These are phyloP conservation scores for Gleditsia sinensis DNA, from an alignment of 306 rosid genomes.

Conservation along the genomic window DNA sequence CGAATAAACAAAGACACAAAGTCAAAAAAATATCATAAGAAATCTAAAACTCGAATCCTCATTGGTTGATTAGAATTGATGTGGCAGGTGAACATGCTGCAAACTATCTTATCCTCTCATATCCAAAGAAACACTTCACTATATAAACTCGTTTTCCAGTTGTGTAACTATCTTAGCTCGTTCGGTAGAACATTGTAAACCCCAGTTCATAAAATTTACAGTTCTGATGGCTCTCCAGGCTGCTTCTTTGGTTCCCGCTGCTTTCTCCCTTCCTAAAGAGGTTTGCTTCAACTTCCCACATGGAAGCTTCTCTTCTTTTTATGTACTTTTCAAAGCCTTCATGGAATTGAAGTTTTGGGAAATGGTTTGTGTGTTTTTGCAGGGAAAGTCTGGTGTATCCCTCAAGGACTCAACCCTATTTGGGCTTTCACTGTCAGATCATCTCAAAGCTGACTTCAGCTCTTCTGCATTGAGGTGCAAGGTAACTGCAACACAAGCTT, in stretches of 20 bases:
- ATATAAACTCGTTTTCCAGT: conserved; percentile 24
- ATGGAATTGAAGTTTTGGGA: conserved; percentile 22
- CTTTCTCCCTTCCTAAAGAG: conserved; percentile 51
- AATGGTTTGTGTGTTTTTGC: conserved; percentile 38
- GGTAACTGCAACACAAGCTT: conserved; percentile 44
- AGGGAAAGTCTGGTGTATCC: conserved; percentile 68
- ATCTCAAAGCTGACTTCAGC: conserved; percentile 66
- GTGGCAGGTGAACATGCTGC: conserved; percentile 46
- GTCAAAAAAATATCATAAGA: conserved; percentile 37
- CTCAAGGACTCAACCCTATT: conserved; percentile 76
- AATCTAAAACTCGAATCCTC: conserved; percentile 36
- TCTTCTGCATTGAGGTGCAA: conserved; percentile 76
- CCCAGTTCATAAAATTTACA: neutral
- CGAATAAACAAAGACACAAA: neutral
- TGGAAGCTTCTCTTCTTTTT: neutral
- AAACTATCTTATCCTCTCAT: conserved; percentile 48
- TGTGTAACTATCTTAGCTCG: neutral
- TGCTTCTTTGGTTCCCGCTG: conserved; percentile 51
- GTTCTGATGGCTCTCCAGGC: conserved; percentile 46
- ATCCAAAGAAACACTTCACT: conserved; percentile 8
- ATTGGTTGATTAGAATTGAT: conserved; percentile 38
- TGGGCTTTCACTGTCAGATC: conserved; percentile 77
- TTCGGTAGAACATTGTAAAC: neutral
- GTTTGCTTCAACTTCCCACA: conserved; percentile 28
- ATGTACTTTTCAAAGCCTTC: neutral